Conservation (phyloP, 768 basidiomycete species). For the Kwoniella dendrophila region DNA sequence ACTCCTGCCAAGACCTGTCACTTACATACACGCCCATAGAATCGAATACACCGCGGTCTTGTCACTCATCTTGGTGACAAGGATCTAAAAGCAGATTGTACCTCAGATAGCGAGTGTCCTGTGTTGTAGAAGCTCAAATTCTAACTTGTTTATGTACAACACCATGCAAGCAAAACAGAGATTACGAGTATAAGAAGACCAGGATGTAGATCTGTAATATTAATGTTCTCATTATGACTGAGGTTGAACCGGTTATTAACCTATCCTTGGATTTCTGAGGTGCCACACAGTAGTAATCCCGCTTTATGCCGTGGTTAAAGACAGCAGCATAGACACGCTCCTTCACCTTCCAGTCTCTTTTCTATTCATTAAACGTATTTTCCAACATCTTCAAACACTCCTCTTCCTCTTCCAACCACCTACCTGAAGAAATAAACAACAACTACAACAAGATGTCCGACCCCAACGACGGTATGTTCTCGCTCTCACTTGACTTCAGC, state of each 20-base stretch:
- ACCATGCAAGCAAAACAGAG: too few species aligned
- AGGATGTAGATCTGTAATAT: background rate
- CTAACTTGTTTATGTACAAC: too few species aligned
- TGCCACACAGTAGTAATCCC: background rate
- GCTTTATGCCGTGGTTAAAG: constrained; percentile 4
- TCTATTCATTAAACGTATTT: background rate
- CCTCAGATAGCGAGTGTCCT: too few species aligned
- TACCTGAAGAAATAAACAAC: constrained; percentile 5
- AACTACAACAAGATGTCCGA: constrained; percentile 45
- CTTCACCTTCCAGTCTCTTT: background rate
- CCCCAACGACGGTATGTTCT: constrained; percentile 54
- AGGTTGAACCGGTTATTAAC: constrained; percentile 9
- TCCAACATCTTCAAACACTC: background rate
- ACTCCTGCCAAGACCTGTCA: background rate
- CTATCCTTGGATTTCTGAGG: background rate
- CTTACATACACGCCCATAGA: constrained; percentile 49
- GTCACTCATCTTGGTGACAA: constrained; percentile 11
- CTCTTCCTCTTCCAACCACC: background rate
- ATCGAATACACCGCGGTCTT: constrained; percentile 30
- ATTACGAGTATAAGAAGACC: too few species aligned
- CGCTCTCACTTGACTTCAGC: background rate
- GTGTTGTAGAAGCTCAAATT: too few species aligned
- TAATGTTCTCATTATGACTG: background rate
- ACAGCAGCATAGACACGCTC: background rate
- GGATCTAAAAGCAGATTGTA: background rate